Percentiles rank a stretch among this genome's conserved stretches.
Evolutionary conservation across 805 yeast species (phyloP).

Genomic region (Kazachstania martiniae): DNA sequence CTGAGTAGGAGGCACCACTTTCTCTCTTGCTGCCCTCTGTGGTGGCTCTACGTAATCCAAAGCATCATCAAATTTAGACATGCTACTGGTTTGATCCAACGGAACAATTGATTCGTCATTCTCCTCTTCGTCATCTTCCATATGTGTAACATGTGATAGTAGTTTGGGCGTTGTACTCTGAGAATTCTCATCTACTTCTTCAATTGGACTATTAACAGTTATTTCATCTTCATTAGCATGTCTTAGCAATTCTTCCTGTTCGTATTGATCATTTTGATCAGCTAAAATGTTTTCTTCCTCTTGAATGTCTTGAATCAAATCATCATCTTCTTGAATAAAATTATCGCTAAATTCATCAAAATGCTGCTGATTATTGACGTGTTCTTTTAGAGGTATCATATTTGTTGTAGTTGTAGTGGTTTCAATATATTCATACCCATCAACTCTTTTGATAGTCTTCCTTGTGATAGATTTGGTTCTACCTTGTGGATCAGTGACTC

Average conservation of each 20-base stretch:
- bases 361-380: slow-evolving; percentile 11
- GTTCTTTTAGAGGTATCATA: slow-evolving; percentile 4
- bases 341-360: slow-evolving; percentile 24
- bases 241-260: background rate
- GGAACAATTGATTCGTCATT: slow-evolving; percentile 12
- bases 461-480: slow-evolving; percentile 46
- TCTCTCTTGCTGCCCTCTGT: slow-evolving; percentile 1
- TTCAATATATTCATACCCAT: slow-evolving; percentile 38
- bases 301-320: slow-evolving; percentile 4
- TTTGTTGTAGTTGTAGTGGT: slow-evolving; percentile 34
- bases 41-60: slow-evolving; percentile 17
- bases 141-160: too few species aligned
- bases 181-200: background rate
- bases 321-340: slow-evolving; percentile 13
- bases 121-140: slow-evolving; percentile 5
- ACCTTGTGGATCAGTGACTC: slow-evolving; percentile 39
- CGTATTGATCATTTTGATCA: background rate
- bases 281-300: slow-evolving; percentile 4
- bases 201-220: background rate
- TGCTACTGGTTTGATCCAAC: slow-evolving; percentile 16
- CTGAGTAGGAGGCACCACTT: background rate
- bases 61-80: slow-evolving; percentile 22
- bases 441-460: slow-evolving; percentile 39
- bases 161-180: too few species aligned
- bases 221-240: slow-evolving; percentile 2